These are phyloP conservation scores for Zoysia matrella DNA, from an alignment of 202 grass and related monocot species.

Conservation along the genomic window DNA sequence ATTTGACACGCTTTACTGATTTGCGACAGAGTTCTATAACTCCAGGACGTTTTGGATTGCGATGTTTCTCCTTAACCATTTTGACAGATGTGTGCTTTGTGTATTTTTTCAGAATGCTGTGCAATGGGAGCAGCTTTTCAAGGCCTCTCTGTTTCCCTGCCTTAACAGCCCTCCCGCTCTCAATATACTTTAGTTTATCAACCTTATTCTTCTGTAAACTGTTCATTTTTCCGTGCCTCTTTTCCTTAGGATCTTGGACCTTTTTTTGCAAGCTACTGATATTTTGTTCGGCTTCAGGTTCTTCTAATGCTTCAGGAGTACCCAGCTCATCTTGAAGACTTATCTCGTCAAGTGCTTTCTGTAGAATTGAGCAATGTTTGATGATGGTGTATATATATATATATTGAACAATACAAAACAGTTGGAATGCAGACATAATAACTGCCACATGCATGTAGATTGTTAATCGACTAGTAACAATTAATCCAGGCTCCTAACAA, in stretches of 20 bases:
- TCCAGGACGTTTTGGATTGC: conserved; percentile 32
- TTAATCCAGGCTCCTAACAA: too few species aligned
- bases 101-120: conserved; percentile 62
- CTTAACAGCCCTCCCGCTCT: conserved; percentile 36
- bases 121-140: conserved; percentile 46
- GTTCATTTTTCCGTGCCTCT: conserved; percentile 35
- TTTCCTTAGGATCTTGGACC: conserved; percentile 24
- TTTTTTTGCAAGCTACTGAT: conserved; percentile 21
- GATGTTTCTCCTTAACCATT: conserved; percentile 53
- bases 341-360: too few species aligned
- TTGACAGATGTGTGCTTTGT: conserved; percentile 52
- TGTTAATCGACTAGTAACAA: too few species aligned
- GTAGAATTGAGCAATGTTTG: too few species aligned
- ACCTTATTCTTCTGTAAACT: conserved; percentile 36
- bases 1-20: conserved; percentile 58
- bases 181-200: conserved; percentile 23
- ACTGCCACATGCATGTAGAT: too few species aligned
- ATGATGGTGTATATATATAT: too few species aligned
- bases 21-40: conserved; percentile 56
- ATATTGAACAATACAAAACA: too few species aligned
- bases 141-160: conserved; percentile 29
- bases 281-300: conserved; percentile 31
- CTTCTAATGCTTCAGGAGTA: conserved; percentile 38
- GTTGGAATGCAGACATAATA: too few species aligned
- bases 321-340: neutral